Evolutionary conservation across 2,329 filamentous ascomycete species (phyloP), one percentile per base, ranked within the genome.

Genomic region (Macrophomina tecta): DNA sequence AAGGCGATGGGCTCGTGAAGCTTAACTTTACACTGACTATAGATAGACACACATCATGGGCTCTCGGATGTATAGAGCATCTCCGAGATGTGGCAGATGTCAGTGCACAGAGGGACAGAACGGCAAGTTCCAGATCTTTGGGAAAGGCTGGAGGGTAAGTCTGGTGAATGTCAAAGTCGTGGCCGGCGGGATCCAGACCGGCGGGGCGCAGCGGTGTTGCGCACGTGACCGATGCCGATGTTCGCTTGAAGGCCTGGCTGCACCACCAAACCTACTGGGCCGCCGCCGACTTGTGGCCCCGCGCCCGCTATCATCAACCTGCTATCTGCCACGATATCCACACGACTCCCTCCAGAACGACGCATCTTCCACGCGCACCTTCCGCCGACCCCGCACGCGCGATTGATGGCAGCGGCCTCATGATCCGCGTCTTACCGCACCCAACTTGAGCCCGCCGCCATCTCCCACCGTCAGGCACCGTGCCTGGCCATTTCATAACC

Each of bases 401-500:
- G 63, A 65, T 65, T 65, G 63, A 65, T 65, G 63, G 63, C 63
- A 58, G 53, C 63, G 32, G 42, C 42, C 63, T 46, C 51, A 65
- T 58, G 63, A 65, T 42, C 51, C 63, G 52, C 63, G 32, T 56
- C 45, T 9, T 65, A 40, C 63, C 42, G 52, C 63, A 58, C 63
- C 42, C 40, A 38, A 34, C 30, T 30, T 58, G 52, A 65, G 63
- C 63, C 52, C 34, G 53, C 63, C 63, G 63, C 52, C 42, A 32
- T 56, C 63, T 23, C 42, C 53, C 45, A 49, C 23, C 63, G 63
- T 65, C 52, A 65, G 63, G 63, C 63, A 65, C 63, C 58, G 52
- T 58, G 63, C 63, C 63, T 56, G 63, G 52, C 63, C 63, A 7
- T 58, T 58, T 48, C 42, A 42, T 65, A 49, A 40, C 30, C 63